phyloP scores from a whole-genome alignment of 371 early-diverging fungal genomes.

The Catenaria anguillulae region DNA sequence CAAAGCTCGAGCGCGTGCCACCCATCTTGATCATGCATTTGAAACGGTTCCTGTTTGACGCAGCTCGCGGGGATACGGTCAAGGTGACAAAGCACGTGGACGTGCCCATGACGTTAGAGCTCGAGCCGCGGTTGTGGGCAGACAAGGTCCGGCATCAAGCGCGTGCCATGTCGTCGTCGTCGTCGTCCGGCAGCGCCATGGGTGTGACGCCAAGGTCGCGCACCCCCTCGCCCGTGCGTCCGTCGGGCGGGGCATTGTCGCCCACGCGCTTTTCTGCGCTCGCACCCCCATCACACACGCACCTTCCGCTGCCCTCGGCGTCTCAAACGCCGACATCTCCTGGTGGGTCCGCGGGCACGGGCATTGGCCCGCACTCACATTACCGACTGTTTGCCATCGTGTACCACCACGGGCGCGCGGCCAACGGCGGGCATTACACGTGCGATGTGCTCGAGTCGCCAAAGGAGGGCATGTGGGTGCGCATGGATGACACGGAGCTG shows the following conservation, averaged over 20 bases:
- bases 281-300: no score
- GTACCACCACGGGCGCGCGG: conserved; percentile 83
- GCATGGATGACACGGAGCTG: conserved; percentile 77
- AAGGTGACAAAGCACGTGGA: conserved; percentile 72
- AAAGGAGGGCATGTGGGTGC: conserved; percentile 66
- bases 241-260: neutral
- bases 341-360: conserved; percentile 5
- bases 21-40: conserved; percentile 85
- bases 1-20: conserved; percentile 65
- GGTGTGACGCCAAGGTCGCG: no score
- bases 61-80: conserved; percentile 55
- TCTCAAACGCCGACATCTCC: no score
- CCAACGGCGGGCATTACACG: conserved; percentile 93
- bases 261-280: neutral
- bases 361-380: conserved; percentile 8
- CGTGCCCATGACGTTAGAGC: conserved; percentile 47
- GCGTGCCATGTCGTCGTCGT: neutral
- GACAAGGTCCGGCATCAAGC: neutral
- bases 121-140: conserved; percentile 36
- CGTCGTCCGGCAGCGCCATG: no score
- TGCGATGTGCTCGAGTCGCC: conserved; percentile 57
- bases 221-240: neutral
- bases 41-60: conserved; percentile 75
- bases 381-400: conserved; percentile 46
- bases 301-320: no score